Conservation (phyloP, 371 early-diverging fungal genomes). For the Mucor racemosus region DNA sequence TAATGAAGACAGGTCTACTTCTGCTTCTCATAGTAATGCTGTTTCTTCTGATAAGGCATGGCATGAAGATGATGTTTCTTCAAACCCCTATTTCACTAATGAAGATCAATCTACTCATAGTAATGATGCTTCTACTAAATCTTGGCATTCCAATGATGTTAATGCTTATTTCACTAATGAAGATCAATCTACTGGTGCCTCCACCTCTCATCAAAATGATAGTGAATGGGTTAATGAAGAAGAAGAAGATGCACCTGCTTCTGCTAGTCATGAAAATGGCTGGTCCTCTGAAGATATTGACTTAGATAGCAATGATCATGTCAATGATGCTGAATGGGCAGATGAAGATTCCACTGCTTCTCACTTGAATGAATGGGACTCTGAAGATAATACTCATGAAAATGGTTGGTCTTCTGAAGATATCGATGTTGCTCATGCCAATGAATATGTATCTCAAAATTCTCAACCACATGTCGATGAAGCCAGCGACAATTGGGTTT, state of each 20-base stretch:
- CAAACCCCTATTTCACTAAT: conserved; percentile 22
- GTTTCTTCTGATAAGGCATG: neutral
- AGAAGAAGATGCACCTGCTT: conserved; percentile 14
- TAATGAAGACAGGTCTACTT: conserved; percentile 18
- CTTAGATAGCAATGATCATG: conserved; percentile 2
- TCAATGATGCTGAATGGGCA: conserved; percentile 20
- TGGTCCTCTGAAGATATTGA: conserved; percentile 35
- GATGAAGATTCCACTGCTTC: neutral
- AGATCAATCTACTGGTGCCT: conserved; percentile 14
- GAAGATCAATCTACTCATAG: conserved; percentile 14
- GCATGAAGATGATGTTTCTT: neutral
- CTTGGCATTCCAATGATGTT: conserved; percentile 18
- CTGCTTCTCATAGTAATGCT: conserved; percentile 8
- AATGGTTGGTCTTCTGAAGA: conserved; percentile 24
- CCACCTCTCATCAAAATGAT: conserved; percentile 20
- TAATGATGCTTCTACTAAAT: neutral
- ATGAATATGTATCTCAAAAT: conserved; percentile 7
- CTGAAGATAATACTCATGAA: conserved; percentile 11
- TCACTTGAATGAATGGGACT: conserved; percentile 8
- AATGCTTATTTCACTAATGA: conserved; percentile 38
- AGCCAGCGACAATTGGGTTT: neutral
- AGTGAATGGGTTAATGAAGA: conserved; percentile 29
- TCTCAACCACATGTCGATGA: conserved; percentile 9
- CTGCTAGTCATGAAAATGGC: conserved; percentile 15
- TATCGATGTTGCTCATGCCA: conserved; percentile 14